Conservation (phyloP, 345 rosid species). For the Physaria fendleri region DNA sequence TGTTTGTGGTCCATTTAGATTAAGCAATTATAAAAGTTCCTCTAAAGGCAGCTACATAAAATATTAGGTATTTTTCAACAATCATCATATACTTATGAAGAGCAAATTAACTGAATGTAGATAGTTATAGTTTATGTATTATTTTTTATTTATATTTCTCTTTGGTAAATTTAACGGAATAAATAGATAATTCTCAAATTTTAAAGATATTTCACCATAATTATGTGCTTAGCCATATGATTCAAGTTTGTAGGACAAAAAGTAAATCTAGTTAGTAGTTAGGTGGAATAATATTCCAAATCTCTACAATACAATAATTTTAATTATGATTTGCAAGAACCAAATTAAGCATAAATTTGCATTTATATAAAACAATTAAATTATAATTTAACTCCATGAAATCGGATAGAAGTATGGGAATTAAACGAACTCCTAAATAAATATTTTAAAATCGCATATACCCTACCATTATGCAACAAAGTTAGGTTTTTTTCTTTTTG, state of each 20-base stretch:
- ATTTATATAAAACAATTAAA: not conserved
- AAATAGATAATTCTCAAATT: no score
- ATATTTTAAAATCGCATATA: not conserved
- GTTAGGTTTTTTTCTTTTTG: not conserved
- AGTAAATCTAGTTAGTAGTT: slow-evolving; percentile 9
- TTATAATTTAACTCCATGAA: not conserved
- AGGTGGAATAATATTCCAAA: slow-evolving; percentile 6
- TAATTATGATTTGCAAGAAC: not conserved
- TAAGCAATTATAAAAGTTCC: not conserved
- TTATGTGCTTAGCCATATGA: no score
- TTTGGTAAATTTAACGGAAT: no score
- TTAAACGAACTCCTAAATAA: not conserved
- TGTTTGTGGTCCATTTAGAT: slow-evolving; percentile 11
- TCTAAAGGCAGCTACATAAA: slow-evolving; percentile 30
- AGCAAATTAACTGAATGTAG: not conserved
- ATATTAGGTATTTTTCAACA: not conserved
- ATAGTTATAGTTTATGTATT: no score
- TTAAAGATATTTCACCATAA: no score
- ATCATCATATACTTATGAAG: not conserved
- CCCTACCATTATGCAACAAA: not conserved
- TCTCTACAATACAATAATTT: no score
- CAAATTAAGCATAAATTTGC: not conserved
- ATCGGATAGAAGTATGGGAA: not conserved
- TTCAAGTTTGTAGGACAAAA: no score
- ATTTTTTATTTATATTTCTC: no score